A percentile compares a stretch with the other conserved stretches of the same genome.
Evolutionary conservation across 306 rosid species (phyloP).

Genomic region (Ammopiptanthus mongolicus): DNA sequence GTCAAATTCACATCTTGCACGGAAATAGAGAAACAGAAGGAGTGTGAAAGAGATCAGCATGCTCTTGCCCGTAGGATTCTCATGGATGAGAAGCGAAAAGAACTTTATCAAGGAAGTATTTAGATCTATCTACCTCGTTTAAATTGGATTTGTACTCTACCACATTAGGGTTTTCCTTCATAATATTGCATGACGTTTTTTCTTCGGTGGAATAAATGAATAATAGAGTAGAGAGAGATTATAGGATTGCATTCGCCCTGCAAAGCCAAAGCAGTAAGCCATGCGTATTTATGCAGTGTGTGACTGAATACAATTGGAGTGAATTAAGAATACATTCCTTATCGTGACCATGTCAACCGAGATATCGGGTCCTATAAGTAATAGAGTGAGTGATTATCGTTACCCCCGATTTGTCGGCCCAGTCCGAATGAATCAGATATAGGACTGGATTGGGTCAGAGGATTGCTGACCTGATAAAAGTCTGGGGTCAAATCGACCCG

Average conservation of each 20-base stretch:
- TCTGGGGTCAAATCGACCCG: too few relatives aligned
- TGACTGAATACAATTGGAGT: too few relatives aligned
- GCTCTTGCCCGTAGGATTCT: constrained; percentile 22
- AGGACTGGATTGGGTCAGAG: too few relatives aligned
- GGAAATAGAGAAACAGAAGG: background rate
- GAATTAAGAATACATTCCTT: too few relatives aligned
- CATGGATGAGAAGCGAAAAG: background rate
- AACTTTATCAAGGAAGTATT: background rate
- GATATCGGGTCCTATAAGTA: too few relatives aligned
- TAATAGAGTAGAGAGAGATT: background rate
- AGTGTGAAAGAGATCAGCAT: constrained; percentile 1
- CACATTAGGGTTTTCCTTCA: background rate
- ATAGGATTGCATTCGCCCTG: background rate
- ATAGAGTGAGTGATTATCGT: too few relatives aligned
- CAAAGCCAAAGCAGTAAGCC: constrained; percentile 4
- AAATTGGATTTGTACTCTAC: background rate
- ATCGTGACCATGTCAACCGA: too few relatives aligned
- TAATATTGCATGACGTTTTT: background rate
- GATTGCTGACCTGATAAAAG: too few relatives aligned
- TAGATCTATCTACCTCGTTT: constrained; percentile 14
- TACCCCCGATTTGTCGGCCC: too few relatives aligned
- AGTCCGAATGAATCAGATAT: too few relatives aligned
- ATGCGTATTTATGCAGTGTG: constrained; percentile 24
- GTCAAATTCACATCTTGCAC: background rate
- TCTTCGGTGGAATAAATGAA: background rate